phyloP scores from a whole-genome alignment of 148 eudicot species.

The Dysphania ambrosioides region DNA sequence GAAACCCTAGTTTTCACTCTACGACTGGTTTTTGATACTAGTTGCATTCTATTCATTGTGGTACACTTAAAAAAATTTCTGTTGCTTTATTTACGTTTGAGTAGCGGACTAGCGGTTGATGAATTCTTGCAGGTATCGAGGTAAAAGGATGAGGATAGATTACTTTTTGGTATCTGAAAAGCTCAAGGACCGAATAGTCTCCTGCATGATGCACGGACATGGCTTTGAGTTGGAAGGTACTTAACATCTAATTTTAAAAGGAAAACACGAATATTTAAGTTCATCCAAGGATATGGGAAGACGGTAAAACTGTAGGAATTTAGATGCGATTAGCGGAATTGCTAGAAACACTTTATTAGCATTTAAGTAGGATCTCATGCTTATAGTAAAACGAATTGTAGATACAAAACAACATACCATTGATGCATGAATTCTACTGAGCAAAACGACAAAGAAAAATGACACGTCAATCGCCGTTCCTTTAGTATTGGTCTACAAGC shows the following conservation, averaged over 20 bases:
- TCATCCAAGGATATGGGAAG: background rate
- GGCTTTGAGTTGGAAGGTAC: conserved; percentile 90
- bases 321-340: too few species aligned
- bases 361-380: too few species aligned
- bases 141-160: conserved; percentile 98
- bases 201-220: conserved; percentile 81
- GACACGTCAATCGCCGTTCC: too few species aligned
- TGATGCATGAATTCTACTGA: background rate
- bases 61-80: background rate
- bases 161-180: conserved; percentile 69
- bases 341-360: too few species aligned
- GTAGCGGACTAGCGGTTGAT: background rate
- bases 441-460: background rate
- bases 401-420: background rate
- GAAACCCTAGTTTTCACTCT: conserved; percentile 11
- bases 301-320: background rate
- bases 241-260: background rate
- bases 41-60: background rate
- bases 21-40: background rate
- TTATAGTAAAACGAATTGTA: too few species aligned
- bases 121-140: conserved; percentile 65
- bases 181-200: conserved; percentile 63
- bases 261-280: background rate
- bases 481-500: too few species aligned
- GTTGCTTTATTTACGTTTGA: background rate